These are phyloP conservation scores for Adiantum capillusveneris DNA, from an alignment of 75 land plant genomes.

Conservation along the genomic window DNA sequence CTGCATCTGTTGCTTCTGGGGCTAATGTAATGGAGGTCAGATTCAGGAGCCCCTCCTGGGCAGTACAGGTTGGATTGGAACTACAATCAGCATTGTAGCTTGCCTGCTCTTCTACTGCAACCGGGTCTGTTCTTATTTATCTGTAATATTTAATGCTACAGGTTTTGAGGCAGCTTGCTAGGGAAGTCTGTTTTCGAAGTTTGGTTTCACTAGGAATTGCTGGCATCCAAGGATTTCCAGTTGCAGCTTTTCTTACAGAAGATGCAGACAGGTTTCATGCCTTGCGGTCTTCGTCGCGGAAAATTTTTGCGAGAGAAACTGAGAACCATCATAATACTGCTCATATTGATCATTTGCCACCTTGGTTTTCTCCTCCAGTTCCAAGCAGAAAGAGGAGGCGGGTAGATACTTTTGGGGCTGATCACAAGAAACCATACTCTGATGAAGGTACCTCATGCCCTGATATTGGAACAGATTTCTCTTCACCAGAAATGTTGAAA, in stretches of 20 bases:
- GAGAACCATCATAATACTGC: background rate
- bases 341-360: conserved; percentile 25
- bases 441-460: background rate
- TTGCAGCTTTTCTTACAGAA: conserved; percentile 84
- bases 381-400: conserved; percentile 48
- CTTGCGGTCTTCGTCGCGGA: conserved; percentile 34
- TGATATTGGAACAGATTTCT: background rate
- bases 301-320: background rate
- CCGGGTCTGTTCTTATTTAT: background rate
- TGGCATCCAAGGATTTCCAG: conserved; percentile 81
- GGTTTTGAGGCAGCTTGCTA: conserved; percentile 89
- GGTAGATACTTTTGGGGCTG: conserved; percentile 4
- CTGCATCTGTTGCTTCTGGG: conserved; percentile 82
- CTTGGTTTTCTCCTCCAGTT: conserved; percentile 65
- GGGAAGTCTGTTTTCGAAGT: conserved; percentile 64
- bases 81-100: no score
- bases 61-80: conserved; percentile 61
- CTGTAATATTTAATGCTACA: conserved; percentile 11
- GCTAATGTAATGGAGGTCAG: conserved; percentile 73
- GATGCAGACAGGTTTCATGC: conserved; percentile 68
- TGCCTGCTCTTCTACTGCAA: no score
- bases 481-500: background rate
- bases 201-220: conserved; percentile 85
- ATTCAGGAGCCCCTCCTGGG: conserved; percentile 81
- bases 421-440: background rate